These are phyloP conservation scores for Wallacemonas sp. DNA, from an alignment of 208 protist genomes.

Conservation along the genomic window DNA sequence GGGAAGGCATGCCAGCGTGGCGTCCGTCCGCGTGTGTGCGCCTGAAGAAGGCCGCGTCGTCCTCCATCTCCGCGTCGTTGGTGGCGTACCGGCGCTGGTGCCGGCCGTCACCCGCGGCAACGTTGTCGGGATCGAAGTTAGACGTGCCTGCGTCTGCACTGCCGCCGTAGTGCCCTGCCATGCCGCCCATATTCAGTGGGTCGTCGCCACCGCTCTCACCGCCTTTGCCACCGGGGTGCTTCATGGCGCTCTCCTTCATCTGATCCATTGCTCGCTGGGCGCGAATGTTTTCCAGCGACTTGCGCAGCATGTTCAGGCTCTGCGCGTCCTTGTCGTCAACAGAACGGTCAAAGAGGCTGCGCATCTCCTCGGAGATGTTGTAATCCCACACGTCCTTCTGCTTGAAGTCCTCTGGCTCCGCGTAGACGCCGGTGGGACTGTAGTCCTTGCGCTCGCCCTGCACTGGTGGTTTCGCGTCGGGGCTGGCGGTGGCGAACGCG, in stretches of 20 bases:
- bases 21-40: not conserved
- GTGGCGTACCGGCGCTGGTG: not conserved
- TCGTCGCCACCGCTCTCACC: constrained; percentile 9
- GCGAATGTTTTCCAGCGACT: constrained; percentile 85
- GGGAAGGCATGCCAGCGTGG: not conserved
- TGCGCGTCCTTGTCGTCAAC: constrained; percentile 75
- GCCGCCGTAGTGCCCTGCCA: constrained; percentile 50
- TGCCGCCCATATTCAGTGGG: constrained; percentile 34
- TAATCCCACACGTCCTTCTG: constrained; percentile 83
- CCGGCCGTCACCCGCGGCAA: not conserved
- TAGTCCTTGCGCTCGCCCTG: constrained; percentile 82
- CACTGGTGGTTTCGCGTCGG: constrained; percentile 56
- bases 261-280: constrained; percentile 75
- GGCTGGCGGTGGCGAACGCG: constrained; percentile 38
- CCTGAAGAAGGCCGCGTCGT: not conserved
- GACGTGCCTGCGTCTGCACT: constrained; percentile 27
- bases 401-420: constrained; percentile 76
- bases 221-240: constrained; percentile 27
- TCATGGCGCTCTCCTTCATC: constrained; percentile 85
- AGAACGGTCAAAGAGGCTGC: constrained; percentile 64
- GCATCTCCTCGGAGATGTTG: constrained; percentile 70
- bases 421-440: constrained; percentile 81
- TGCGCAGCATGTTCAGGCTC: constrained; percentile 81
- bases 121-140: constrained; percentile 53
- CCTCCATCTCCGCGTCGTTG: not conserved